Evolutionary conservation across 129 eudicot species (phyloP).

Genomic region (Pulicaria dysenterica): DNA sequence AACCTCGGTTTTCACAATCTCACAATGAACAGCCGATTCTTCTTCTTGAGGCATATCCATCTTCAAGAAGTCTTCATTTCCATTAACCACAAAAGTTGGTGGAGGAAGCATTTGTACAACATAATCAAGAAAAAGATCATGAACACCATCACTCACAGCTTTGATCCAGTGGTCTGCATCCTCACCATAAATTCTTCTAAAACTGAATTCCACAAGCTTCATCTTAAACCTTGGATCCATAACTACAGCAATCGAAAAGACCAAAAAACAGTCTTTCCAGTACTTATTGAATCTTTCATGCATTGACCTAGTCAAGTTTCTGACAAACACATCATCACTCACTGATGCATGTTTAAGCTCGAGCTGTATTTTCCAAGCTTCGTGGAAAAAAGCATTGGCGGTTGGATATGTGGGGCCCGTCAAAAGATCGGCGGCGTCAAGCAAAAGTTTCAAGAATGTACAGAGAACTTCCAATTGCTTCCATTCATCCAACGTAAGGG

Average conservation of each 20-base stretch:
- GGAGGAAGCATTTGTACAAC: constrained; percentile 58
- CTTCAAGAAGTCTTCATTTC: constrained; percentile 24
- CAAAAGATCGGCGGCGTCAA: constrained; percentile 62
- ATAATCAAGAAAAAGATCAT: constrained; percentile 71
- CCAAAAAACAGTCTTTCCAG: constrained; percentile 66
- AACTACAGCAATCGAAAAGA: constrained; percentile 63
- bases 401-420: constrained; percentile 55
- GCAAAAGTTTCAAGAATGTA: constrained; percentile 52
- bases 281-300: constrained; percentile 52
- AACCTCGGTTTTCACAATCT: constrained; percentile 34
- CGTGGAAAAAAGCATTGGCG: constrained; percentile 56
- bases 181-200: constrained; percentile 53
- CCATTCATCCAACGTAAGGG: constrained; percentile 73
- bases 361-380: constrained; percentile 57
- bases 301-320: constrained; percentile 60
- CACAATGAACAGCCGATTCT: constrained; percentile 28
- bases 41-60: constrained; percentile 39
- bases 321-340: constrained; percentile 48
- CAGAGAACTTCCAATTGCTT: constrained; percentile 61
- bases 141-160: constrained; percentile 51
- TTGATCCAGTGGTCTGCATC: constrained; percentile 50
- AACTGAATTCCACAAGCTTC: constrained; percentile 60
- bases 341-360: constrained; percentile 52
- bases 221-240: constrained; percentile 91
- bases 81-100: constrained; percentile 56